Evolutionary conservation across 495 filamentous ascomycete species (phyloP).

Genomic region (Halenospora varia): DNA sequence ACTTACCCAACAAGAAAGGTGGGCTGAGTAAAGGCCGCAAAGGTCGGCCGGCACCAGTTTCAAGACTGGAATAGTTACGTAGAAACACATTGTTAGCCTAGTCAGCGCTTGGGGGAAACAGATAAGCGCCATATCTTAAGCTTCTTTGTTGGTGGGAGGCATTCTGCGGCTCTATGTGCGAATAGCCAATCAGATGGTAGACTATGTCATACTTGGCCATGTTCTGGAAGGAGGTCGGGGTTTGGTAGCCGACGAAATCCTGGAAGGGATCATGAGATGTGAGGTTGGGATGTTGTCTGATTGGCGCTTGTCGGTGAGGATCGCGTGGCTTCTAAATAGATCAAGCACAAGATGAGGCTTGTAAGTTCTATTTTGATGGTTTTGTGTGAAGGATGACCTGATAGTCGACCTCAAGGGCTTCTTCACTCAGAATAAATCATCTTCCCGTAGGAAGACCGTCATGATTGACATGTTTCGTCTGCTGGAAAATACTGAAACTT

Average conservation of each 20-base stretch:
- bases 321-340: not conserved
- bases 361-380: not conserved
- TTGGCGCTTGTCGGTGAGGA: not conserved
- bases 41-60: not conserved
- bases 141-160: too few species aligned
- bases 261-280: not conserved
- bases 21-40: not conserved
- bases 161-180: not conserved
- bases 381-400: not conserved
- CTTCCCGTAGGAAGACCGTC: slow-evolving; percentile 6
- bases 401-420: not conserved
- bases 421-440: slow-evolving; percentile 19
- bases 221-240: not conserved
- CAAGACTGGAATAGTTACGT: not conserved
- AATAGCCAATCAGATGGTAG: not conserved
- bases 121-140: not conserved
- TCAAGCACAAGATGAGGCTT: not conserved
- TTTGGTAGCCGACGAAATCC: not conserved
- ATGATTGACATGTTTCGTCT: too few species aligned
- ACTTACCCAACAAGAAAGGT: not conserved
- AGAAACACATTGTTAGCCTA: not conserved
- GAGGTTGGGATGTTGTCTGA: not conserved
- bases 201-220: not conserved
- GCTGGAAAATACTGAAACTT: too few species aligned
- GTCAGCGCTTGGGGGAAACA: not conserved